Conservation (phyloP, 345 rosid species). For the Acer saccharum region DNA sequence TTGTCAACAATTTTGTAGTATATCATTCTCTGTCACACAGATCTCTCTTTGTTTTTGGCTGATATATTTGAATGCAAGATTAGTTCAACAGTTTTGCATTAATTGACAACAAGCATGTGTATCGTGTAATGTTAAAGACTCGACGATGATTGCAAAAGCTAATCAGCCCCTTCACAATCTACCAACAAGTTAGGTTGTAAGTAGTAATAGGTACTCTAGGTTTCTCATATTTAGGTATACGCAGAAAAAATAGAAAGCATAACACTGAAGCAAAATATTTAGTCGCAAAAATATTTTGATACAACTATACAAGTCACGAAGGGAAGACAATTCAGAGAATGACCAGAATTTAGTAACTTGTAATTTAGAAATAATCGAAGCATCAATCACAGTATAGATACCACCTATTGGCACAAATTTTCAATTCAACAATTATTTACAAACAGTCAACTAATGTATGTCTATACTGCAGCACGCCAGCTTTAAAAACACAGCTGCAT, state of each 20-base stretch:
- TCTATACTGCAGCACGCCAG: constrained; percentile 26
- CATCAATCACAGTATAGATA: not conserved
- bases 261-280: too few relatives aligned
- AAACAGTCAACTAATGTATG: not conserved
- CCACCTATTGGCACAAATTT: not conserved
- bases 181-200: too few relatives aligned
- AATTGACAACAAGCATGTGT: not conserved
- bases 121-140: too few relatives aligned
- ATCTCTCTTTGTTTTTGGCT: not conserved
- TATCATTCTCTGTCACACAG: not conserved
- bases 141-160: too few relatives aligned
- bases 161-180: too few relatives aligned
- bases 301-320: not conserved
- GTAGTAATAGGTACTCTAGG: too few relatives aligned
- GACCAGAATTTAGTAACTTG: not conserved
- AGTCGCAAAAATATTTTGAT: not conserved
- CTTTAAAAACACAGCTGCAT: constrained; percentile 53
- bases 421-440: constrained; percentile 28
- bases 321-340: too few relatives aligned
- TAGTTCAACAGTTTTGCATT: not conserved
- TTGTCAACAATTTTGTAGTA: constrained; percentile 6
- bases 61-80: not conserved
- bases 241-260: too few relatives aligned
- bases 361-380: not conserved
- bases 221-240: too few relatives aligned